phyloP scores from a whole-genome alignment of 192 early-diverging fungal genomes.

The Coemansia sp. region DNA sequence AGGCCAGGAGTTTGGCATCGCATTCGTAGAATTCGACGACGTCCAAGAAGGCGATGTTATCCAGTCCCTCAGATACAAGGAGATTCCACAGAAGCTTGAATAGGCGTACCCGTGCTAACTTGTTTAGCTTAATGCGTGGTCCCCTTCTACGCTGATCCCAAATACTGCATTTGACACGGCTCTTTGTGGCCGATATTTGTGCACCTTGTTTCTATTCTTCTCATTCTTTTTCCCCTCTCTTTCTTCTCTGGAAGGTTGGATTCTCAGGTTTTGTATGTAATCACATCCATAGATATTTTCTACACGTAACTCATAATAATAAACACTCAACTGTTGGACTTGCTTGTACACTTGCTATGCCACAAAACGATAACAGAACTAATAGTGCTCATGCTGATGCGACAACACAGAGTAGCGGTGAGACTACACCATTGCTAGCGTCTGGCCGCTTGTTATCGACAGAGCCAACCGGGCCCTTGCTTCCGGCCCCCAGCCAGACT shows the following conservation, averaged over 20 bases:
- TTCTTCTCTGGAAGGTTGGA: too few species aligned
- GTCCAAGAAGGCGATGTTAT: constrained; percentile 81
- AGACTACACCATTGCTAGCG: constrained; percentile 28
- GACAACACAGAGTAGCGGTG: constrained; percentile 2
- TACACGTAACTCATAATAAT: not conserved
- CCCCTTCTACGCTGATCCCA: too few species aligned
- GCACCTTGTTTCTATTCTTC: not conserved
- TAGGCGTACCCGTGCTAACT: constrained; percentile 13
- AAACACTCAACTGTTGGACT: too few species aligned
- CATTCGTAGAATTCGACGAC: constrained; percentile 79
- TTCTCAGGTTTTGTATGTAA: too few species aligned
- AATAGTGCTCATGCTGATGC: not conserved
- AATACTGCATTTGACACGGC: not conserved
- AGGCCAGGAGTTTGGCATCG: constrained; percentile 95
- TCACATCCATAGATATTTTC: not conserved
- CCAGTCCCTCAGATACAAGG: constrained; percentile 63
- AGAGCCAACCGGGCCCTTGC: constrained; percentile 10
- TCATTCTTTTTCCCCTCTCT: not conserved
- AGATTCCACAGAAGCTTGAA: constrained; percentile 57
- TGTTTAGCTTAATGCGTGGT: not conserved
- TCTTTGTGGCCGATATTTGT: not conserved
- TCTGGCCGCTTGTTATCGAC: constrained; percentile 8
- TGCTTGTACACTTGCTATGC: not conserved
- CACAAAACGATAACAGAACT: not conserved
- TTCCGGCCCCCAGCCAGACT: constrained; percentile 25